Evolutionary conservation across 106 monocot species (phyloP).

Genomic region (Platanthera zijinensis): DNA sequence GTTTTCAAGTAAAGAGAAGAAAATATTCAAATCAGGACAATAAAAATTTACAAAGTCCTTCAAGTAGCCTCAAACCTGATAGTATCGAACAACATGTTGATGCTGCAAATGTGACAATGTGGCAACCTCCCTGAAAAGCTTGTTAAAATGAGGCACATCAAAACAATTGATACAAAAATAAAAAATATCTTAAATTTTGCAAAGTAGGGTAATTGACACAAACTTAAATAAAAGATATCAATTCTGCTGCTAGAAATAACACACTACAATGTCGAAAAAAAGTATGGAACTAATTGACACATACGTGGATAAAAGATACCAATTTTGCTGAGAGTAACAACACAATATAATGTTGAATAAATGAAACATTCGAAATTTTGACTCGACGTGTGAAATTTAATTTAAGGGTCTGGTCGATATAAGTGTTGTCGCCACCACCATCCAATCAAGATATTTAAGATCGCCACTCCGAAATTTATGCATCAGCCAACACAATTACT

Average conservation of each 20-base stretch:
- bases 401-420: too few species aligned
- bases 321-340: too few species aligned
- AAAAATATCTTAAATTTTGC: background rate
- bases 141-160: conserved; percentile 21
- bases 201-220: background rate
- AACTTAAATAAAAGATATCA: background rate
- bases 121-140: conserved; percentile 90
- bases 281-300: background rate
- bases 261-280: background rate
- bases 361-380: too few species aligned
- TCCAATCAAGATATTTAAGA: too few species aligned
- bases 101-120: conserved; percentile 92
- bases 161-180: background rate
- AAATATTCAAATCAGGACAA: background rate
- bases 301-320: too few species aligned
- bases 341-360: too few species aligned
- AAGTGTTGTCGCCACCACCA: too few species aligned
- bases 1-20: background rate
- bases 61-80: conserved; percentile 47
- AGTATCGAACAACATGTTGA: conserved; percentile 98
- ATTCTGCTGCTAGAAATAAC: background rate
- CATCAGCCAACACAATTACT: too few species aligned
- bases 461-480: too few species aligned
- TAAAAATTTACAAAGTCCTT: background rate
- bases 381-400: too few species aligned